Evolutionary conservation across 495 filamentous ascomycete genomes (phyloP).

Genomic region (Podospora bellae-mahoneyi): DNA sequence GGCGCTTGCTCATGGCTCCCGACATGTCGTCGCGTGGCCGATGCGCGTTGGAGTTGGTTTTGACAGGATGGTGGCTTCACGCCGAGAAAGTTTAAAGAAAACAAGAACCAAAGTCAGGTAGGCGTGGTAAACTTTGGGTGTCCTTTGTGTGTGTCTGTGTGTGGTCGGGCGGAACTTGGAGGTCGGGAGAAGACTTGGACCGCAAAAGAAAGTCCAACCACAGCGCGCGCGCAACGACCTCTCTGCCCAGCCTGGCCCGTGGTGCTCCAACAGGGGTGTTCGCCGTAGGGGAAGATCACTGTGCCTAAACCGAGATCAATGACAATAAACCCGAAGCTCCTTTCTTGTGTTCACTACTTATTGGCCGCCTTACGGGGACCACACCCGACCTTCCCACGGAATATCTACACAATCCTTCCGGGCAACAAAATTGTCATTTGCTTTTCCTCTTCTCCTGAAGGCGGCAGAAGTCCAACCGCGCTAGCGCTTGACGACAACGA

Average conservation of each 20-base stretch:
- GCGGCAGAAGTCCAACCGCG: conserved; percentile 14
- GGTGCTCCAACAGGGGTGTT: not conserved
- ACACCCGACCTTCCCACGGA: not conserved
- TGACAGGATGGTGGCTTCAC: not conserved
- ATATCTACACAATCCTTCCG: not conserved
- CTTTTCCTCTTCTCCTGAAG: conserved; percentile 11
- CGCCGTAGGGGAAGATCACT: not conserved
- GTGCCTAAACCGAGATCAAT: not conserved
- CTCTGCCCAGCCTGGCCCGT: not conserved
- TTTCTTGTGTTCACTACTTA: not conserved
- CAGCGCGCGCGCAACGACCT: not conserved
- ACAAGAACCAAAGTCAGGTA: not conserved
- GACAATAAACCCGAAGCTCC: not conserved
- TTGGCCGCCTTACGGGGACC: not conserved
- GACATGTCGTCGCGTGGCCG: conserved; percentile 45
- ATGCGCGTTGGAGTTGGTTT: not conserved
- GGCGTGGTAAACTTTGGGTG: not conserved
- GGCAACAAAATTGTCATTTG: not conserved
- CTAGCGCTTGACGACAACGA: conserved; percentile 8
- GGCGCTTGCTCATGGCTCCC: conserved; percentile 72
- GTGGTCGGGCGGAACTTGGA: not conserved
- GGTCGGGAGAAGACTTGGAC: not conserved
- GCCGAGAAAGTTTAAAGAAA: conserved; percentile 5
- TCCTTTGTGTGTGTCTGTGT: not conserved
- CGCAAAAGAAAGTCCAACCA: not conserved